Percentiles rank a stretch among this genome's conserved stretches.
Evolutionary conservation across 305 asterid species (phyloP).

Genomic region (Caryopteris hybrid): DNA sequence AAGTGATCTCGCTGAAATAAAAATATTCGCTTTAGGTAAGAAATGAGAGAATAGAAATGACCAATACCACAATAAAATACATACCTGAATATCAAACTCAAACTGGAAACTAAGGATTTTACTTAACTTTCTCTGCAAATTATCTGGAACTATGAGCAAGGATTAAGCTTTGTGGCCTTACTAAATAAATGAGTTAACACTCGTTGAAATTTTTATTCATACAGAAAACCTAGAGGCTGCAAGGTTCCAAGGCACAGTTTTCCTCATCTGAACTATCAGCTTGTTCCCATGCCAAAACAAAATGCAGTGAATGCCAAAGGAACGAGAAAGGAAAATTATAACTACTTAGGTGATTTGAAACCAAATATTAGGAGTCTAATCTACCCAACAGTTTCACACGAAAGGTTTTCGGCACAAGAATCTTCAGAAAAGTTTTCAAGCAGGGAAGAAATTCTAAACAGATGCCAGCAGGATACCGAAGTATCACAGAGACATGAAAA

Average conservation of each 20-base stretch:
- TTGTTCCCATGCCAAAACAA: not conserved
- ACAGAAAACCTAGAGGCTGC: not conserved
- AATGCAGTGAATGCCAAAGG: not conserved
- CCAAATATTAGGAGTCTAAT: not conserved
- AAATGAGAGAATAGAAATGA: not conserved
- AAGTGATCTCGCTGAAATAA: constrained; percentile 54
- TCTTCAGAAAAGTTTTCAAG: not conserved
- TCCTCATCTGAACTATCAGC: not conserved
- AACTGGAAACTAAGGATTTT: not conserved
- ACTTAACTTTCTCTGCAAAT: not conserved
- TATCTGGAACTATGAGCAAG: not conserved
- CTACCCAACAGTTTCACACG: not conserved
- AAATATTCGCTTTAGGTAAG: not conserved
- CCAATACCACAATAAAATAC: not conserved
- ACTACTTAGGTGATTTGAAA: no score
- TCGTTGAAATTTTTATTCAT: not conserved
- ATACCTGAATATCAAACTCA: not conserved
- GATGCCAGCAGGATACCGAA: not conserved
- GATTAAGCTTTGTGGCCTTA: not conserved
- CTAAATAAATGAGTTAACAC: not conserved
- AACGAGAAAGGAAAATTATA: not conserved
- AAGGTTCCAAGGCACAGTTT: not conserved
- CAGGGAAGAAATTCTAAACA: not conserved
- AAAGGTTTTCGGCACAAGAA: not conserved
- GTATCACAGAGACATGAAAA: not conserved